phyloP scores from a whole-genome alignment of 139 green algal species.

The Yamagishiella unicocca region DNA sequence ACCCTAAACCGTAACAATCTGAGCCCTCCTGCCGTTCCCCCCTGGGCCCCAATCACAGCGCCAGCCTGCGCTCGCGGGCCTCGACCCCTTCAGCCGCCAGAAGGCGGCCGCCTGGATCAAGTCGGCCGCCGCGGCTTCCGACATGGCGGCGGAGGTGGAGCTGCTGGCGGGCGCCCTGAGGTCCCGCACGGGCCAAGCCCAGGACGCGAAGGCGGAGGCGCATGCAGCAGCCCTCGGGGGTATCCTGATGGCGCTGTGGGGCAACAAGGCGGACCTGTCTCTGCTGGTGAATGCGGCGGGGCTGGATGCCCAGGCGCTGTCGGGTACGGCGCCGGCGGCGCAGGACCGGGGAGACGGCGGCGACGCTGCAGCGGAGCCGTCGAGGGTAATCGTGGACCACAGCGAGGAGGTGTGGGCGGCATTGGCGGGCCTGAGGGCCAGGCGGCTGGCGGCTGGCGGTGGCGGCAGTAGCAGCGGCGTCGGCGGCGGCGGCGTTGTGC shows the following conservation, averaged over 20 bases:
- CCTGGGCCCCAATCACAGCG: background rate
- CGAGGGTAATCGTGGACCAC: slow-evolving; percentile 61
- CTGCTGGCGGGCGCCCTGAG: background rate
- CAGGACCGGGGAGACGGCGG: background rate
- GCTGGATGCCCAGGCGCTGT: slow-evolving; percentile 37
- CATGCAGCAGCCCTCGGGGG: background rate
- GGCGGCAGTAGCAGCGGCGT: background rate
- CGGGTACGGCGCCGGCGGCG: background rate
- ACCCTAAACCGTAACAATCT: too few species aligned
- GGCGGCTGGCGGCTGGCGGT: background rate
- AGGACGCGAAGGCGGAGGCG: background rate
- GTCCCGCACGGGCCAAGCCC: background rate
- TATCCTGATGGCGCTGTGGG: slow-evolving; percentile 56
- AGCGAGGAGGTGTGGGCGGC: slow-evolving; percentile 47
- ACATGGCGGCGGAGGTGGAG: slow-evolving; percentile 25
- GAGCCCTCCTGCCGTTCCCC: too few species aligned
- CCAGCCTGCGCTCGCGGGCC: background rate
- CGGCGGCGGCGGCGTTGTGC: background rate
- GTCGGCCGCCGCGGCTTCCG: slow-evolving; percentile 4
- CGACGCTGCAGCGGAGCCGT: background rate
- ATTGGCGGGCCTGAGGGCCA: background rate
- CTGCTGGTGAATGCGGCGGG: slow-evolving; percentile 54
- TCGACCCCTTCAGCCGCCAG: slow-evolving; percentile 53
- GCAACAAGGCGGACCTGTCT: slow-evolving; percentile 68
- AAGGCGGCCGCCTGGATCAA: slow-evolving; percentile 53